Base-by-base conservation (phyloP, 2,329 filamentous ascomycete genomes). In the Hypomyces perniciosus region DNA sequence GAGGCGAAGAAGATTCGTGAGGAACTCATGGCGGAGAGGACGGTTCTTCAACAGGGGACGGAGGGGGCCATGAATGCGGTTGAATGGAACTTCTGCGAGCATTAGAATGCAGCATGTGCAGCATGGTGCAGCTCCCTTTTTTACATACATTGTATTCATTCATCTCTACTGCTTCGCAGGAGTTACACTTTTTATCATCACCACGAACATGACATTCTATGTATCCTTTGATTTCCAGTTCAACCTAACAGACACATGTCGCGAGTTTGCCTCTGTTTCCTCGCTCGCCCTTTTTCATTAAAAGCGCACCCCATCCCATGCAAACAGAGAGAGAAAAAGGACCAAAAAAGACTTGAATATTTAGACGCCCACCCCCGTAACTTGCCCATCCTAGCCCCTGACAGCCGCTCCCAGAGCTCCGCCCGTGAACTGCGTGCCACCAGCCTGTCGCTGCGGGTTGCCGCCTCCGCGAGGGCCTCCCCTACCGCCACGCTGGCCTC, bases 361-460 rank as follows among this genome's bases (percentile, higher is more conserved):
- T 40, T 49, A 41, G 54, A 54, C 54, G 54, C 52, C 54, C 44
- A 33, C 48, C 51, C 44, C 30, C 50, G 47, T 44, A 55, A 40
- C 13, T 45, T 51, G 26, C 39, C 30, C 35, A 41, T 29, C 40
- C 48, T 76, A 85, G 68, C 78, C 80, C 61, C 82, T 74, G 56
- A 85, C 80, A 48, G 81, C 82, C 59, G 80, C 80, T 61, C 87
- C 86, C 68, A 92, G 72, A 54, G 86, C 88, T 69, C 88, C 88
- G 56, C 88, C 88, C 10, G 87, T 90, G 71, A 91, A 92, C 66
- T 89, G 85, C 57, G 85, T 87, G 61, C 86, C 86, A 55, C 85
- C 81, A 58, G 83, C 80, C 66, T 85, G 83, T 69, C 83, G 76
- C 66, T 82, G 84, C 20, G 75, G 68, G 67, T 80, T 79, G 55